phyloP scores from a whole-genome alignment of 441 rosid genomes.

The Francoa sonchifolia region DNA sequence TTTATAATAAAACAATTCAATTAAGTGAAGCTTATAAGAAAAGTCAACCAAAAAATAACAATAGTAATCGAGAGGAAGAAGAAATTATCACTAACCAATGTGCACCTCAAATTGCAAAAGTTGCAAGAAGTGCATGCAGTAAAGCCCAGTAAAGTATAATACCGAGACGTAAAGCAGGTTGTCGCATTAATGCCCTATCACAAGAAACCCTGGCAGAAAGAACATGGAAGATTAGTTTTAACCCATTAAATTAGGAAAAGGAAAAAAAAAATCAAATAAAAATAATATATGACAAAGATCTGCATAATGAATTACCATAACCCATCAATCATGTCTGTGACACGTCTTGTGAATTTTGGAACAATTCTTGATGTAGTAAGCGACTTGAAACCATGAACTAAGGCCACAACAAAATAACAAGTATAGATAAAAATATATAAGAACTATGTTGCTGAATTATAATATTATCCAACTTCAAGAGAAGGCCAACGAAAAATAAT shows the following conservation, averaged over 20 bases:
- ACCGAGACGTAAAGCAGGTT: slow-evolving; percentile 80
- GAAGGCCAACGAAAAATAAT: no score
- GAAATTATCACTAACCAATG: slow-evolving; percentile 23
- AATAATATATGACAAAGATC: no score
- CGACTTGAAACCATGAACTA: slow-evolving; percentile 95
- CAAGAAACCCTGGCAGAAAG: slow-evolving; percentile 75
- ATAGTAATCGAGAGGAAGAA: not conserved
- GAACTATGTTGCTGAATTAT: not conserved
- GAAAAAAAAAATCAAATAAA: not conserved
- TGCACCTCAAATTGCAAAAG: slow-evolving; percentile 53
- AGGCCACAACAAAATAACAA: slow-evolving; percentile 6
- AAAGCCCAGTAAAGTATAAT: slow-evolving; percentile 89
- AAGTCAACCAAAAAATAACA: not conserved
- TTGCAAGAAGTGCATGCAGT: slow-evolving; percentile 66
- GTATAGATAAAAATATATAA: slow-evolving; percentile 6
- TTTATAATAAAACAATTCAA: not conserved
- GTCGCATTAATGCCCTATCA: slow-evolving; percentile 91
- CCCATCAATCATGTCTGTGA: slow-evolving; percentile 80
- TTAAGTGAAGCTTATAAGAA: not conserved
- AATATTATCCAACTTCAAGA: no score
- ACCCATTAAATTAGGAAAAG: slow-evolving; percentile 7
- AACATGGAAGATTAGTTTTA: not conserved
- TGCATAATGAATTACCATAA: no score
- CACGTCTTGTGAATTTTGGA: slow-evolving; percentile 80
- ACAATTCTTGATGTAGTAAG: slow-evolving; percentile 71